phyloP scores from a whole-genome alignment of 768 basidiomycete genomes.

The Gymnopilus junonius region DNA sequence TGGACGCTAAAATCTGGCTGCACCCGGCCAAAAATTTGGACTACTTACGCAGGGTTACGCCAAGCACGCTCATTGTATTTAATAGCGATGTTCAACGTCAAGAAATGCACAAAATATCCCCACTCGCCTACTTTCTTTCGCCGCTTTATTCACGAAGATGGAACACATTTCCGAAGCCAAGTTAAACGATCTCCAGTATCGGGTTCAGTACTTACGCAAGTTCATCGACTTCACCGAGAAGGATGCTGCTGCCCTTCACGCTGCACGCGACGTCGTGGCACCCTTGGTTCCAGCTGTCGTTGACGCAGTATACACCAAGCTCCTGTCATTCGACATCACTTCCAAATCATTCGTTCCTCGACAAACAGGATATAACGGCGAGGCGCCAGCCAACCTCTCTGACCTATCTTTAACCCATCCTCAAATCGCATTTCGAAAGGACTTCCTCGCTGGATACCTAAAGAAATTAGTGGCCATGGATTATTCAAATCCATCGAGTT shows the following conservation, averaged over 20 bases:
- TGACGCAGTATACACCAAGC: constrained; percentile 49
- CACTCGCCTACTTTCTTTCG: background rate
- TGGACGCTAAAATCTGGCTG: background rate
- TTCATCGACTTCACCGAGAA: constrained; percentile 48
- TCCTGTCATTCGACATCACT: constrained; percentile 47
- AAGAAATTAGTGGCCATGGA: constrained; percentile 47
- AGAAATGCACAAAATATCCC: background rate
- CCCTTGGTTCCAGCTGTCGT: constrained; percentile 48
- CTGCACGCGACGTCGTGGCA: constrained; percentile 43
- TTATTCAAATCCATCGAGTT: constrained; percentile 43
- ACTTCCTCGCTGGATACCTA: constrained; percentile 37
- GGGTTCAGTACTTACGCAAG: constrained; percentile 47
- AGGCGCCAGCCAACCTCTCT: constrained; percentile 38
- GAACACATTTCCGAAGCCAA: constrained; percentile 28
- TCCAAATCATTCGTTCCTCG: constrained; percentile 39
- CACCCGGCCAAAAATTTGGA: background rate
- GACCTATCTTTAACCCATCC: constrained; percentile 47
- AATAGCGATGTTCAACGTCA: background rate
- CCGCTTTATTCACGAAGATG: constrained; percentile 26
- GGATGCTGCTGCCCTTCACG: constrained; percentile 45
- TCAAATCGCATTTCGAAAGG: constrained; percentile 52
- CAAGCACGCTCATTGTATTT: background rate
- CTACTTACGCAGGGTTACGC: background rate
- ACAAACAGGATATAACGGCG: constrained; percentile 46
- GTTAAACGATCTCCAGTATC: constrained; percentile 36